A percentile compares a stretch with the other conserved stretches of the same genome.
These are phyloP conservation scores for Syzygium oleosum DNA, from an alignment of 345 rosid genomes.

Conservation along the genomic window DNA sequence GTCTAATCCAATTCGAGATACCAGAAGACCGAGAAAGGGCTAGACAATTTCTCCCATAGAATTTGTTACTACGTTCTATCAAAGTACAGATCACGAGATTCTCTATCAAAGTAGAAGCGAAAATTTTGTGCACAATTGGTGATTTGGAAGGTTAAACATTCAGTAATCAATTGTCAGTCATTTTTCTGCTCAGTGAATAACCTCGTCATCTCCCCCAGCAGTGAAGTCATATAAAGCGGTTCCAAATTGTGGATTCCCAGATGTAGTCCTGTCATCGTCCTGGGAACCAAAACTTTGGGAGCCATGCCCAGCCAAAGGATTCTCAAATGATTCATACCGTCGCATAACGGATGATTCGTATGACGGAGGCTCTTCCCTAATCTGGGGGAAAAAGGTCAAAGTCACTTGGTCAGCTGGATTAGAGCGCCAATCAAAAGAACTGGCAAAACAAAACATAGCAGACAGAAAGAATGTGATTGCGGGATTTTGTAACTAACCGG, in stretches of 20 bases:
- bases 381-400: constrained; percentile 26
- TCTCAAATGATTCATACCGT: constrained; percentile 63
- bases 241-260: constrained; percentile 61
- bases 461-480: neutral
- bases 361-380: constrained; percentile 90
- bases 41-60: neutral
- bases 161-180: neutral
- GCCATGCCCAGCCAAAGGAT: constrained; percentile 53
- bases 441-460: neutral
- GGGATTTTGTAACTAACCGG: constrained; percentile 36
- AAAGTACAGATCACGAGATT: neutral
- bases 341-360: constrained; percentile 57
- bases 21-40: neutral
- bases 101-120: neutral
- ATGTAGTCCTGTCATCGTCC: constrained; percentile 51
- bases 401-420: constrained; percentile 2
- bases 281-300: constrained; percentile 59
- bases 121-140: neutral
- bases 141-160: neutral
- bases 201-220: constrained; percentile 99
- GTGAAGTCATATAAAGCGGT: constrained; percentile 91
- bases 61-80: neutral
- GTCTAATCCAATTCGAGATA: neutral
- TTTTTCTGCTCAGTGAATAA: constrained; percentile 9
- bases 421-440: neutral